Base-by-base conservation (phyloP, 441 rosid genomes). In the Populus hybrid region DNA sequence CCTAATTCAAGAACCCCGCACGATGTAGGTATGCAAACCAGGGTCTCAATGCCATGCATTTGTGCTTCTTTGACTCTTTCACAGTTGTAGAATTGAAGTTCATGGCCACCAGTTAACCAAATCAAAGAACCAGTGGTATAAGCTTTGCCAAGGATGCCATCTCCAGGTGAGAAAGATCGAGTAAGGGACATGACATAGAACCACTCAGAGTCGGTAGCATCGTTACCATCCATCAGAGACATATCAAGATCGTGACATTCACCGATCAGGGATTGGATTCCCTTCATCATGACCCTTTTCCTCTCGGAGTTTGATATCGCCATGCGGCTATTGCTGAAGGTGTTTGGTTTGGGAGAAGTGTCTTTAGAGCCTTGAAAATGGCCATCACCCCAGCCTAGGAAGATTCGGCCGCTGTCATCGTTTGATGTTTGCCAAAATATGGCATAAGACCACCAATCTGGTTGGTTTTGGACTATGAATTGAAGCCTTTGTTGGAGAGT, bases 1-100 rank as follows among this genome's bases (percentile, higher is more conserved):
- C 92, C 95, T 74, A 93, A 79, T 79, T 93, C 97, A 42, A 93
- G 86, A 72, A 91, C 92, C 8, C 97, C 94, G 36, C 77, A 72
- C 4, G 82, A 79, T 20, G 88, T 84, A 1, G 95, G 97, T 53
- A 89, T 81, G 77, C 88, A 91, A 24, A 91, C 94, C 38, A 93
- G 73, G 26, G 95, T 91, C 53, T 85, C 74, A 74, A 91, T 79
- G 65, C 98, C 94, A 40, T 90, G 91, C 72, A 86, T 74, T 64
- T 85, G 80, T 14, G 98, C 96, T 77, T 90, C 94, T 79, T 88
- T 88, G 36, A 89, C 89, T 65, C 98, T 81, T 18, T 88, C 87
- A 72, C 88, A 91, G 86, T 84, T 85, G 77, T 85, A 86, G 71
- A 84, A 86, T 64, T 78, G 88, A 73, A 91, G 84, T 20, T 89